Base-by-base conservation (phyloP, 2,329 filamentous ascomycete genomes). In the Acephala macrosclerotiorum region DNA sequence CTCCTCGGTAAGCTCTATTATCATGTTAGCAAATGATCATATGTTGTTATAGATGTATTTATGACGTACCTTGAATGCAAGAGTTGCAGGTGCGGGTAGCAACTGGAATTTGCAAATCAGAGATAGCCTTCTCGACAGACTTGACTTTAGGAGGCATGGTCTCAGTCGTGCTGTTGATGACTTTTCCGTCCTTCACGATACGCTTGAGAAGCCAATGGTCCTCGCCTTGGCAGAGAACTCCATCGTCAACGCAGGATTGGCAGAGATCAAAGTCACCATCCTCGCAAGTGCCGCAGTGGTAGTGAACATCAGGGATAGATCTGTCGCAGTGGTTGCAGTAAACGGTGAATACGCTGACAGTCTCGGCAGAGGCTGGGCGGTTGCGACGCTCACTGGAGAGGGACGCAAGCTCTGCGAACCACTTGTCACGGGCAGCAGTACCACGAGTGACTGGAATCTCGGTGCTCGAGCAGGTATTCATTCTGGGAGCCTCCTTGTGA, bases 181-280 rank as follows among this genome's bases (percentile, higher is more conserved):
- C 89, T 69, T 88, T 84, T 59, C 94, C 95, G 66, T 94, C 86
- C 74, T 90, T 85, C 68, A 97, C 87, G 69, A 88, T 89, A 65
- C 96, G 91, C 87, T 97, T 97, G 78, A 98, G 95, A 79, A 99
- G 84, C 94, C 94, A 97, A 81, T 99, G 96, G 69, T 88, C 86
- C 35, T 90, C 86, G 64, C 89, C 89, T 68, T 89, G 86, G 82
- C 96, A 99, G 47, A 91, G 87, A 65, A 91, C 84, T 69, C 94
- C 94, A 49, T 84, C 81, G 58, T 89, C 85, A 57, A 97, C 88
- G 75, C 96, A 99, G 6, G 83, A 79, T 70, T 89, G 85, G 83
- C 96, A 99, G 35, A 99, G 87, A 76, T 99, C 96, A 75, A 94
- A 99, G 78, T 99, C 96, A 47, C 95, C 96, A 64, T 91, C 88